Conservation (phyloP, 345 rosid genomes). For the Salix caprea region DNA sequence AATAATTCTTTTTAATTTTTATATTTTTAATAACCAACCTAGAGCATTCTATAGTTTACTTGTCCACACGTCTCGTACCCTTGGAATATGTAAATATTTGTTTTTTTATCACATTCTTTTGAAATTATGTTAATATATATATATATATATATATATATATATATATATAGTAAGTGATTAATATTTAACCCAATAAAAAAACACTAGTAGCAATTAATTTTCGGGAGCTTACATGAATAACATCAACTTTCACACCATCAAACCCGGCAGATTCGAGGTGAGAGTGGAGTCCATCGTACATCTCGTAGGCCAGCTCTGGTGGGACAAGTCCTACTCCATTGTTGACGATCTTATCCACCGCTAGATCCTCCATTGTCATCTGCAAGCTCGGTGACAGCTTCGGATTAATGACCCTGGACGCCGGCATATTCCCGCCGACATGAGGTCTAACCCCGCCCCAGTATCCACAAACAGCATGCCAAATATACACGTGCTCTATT, state of each 20-base stretch:
- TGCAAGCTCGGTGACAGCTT: slow-evolving; percentile 64
- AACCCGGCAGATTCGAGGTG: slow-evolving; percentile 61
- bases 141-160: too few species aligned
- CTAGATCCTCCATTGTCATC: slow-evolving; percentile 82
- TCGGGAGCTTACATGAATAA: slow-evolving; percentile 68
- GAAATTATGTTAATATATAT: too few species aligned
- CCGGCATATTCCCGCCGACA: slow-evolving; percentile 55
- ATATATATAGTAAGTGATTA: too few species aligned
- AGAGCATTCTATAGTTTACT: too few species aligned
- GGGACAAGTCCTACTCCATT: slow-evolving; percentile 66
- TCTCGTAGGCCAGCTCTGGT: slow-evolving; percentile 56
- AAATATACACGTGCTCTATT: slow-evolving; percentile 77
- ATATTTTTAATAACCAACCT: too few species aligned
- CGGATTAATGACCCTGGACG: slow-evolving; percentile 39
- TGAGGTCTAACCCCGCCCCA: slow-evolving; percentile 91
- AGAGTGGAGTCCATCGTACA: slow-evolving; percentile 83
- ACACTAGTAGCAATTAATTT: too few species aligned
- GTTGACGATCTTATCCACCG: slow-evolving; percentile 77
- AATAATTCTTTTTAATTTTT: too few species aligned
- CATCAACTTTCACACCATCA: slow-evolving; percentile 96
- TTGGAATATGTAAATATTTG: too few species aligned
- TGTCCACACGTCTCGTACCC: too few species aligned
- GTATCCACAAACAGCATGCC: slow-evolving; percentile 95
- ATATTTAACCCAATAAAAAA: too few species aligned
- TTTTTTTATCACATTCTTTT: too few species aligned